These are phyloP conservation scores for Litchi chinensis DNA, from an alignment of 345 rosid genomes.

Conservation along the genomic window DNA sequence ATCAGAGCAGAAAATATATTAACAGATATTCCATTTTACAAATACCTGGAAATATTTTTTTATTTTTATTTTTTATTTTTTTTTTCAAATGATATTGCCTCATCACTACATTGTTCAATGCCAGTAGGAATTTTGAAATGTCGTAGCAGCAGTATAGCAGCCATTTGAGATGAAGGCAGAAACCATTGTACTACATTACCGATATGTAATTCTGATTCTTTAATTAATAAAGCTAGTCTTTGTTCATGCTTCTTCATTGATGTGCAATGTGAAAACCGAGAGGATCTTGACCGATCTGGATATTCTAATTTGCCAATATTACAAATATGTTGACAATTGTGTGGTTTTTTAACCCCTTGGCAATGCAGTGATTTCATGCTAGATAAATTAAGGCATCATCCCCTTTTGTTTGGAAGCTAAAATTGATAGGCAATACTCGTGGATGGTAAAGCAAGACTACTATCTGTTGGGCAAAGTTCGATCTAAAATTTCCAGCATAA, in stretches of 20 bases:
- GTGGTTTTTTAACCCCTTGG: background rate
- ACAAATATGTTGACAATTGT: background rate
- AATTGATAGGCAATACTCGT: too few species aligned
- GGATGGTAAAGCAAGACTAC: too few species aligned
- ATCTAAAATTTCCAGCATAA: too few species aligned
- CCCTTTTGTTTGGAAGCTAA: too few species aligned
- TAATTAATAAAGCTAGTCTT: background rate
- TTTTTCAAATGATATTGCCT: background rate
- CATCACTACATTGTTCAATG: background rate
- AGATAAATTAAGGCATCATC: too few species aligned
- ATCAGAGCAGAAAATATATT: background rate
- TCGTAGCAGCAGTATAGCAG: background rate
- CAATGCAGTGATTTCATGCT: too few species aligned
- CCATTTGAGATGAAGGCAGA: conserved; percentile 1
- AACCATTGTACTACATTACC: background rate
- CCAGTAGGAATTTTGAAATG: conserved; percentile 4
- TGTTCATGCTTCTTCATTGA: background rate
- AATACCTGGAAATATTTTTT: background rate
- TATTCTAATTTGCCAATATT: background rate
- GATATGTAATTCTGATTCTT: background rate
- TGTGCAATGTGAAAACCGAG: background rate
- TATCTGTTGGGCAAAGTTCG: too few species aligned
- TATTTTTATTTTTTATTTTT: background rate
- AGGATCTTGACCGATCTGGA: background rate
- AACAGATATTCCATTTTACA: background rate